These are phyloP conservation scores for Helianthus tuberosus DNA, from an alignment of 129 eudicot genomes.

Conservation along the genomic window DNA sequence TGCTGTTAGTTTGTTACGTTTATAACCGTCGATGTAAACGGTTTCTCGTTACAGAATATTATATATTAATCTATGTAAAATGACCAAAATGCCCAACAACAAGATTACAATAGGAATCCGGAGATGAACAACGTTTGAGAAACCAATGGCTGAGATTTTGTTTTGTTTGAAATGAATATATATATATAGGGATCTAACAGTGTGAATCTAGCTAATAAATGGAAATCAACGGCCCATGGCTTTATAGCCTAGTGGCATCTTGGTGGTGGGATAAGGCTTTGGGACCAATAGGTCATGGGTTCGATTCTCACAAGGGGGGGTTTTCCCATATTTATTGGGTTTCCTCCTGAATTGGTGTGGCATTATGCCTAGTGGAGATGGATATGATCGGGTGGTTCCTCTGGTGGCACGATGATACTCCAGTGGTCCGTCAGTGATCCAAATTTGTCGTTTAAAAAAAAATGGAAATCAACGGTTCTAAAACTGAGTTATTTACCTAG, in stretches of 20 bases:
- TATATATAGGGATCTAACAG: slow-evolving; percentile 37
- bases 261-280: no score
- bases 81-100: slow-evolving; percentile 23
- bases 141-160: slow-evolving; percentile 40
- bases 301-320: no score
- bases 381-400: no score
- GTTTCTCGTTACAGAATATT: slow-evolving; percentile 16
- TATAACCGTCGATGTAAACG: slow-evolving; percentile 28
- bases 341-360: no score
- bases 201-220: background rate
- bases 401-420: no score
- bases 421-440: no score
- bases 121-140: slow-evolving; percentile 18
- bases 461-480: slow-evolving; percentile 33
- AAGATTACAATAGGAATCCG: slow-evolving; percentile 28
- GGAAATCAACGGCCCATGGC: slow-evolving; percentile 37
- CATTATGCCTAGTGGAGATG: no score
- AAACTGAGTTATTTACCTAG: slow-evolving; percentile 36
- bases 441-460: no score
- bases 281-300: no score
- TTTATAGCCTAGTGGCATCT: no score
- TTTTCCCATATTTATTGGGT: no score
- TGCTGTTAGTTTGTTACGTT: slow-evolving; percentile 20
- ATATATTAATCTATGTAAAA: slow-evolving; percentile 19
- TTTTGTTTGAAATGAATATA: background rate